These are phyloP conservation scores for Leccinum pachyderme DNA, from an alignment of 1,284 basidiomycete species.

Conservation along the genomic window DNA sequence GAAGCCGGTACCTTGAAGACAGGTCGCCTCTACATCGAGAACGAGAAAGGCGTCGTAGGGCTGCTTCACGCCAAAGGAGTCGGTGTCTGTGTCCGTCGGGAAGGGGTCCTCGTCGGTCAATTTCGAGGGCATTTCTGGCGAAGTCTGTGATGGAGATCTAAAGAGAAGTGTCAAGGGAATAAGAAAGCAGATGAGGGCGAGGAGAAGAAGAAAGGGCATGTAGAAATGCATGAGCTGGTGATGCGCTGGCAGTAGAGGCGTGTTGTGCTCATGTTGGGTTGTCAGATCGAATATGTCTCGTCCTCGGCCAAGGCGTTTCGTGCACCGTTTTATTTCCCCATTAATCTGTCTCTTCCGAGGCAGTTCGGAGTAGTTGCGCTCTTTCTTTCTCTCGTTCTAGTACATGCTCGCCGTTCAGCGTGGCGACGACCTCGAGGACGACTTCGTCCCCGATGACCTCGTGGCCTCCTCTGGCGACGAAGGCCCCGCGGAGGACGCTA, in stretches of 20 bases:
- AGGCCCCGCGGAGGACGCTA: slow-evolving; percentile 39
- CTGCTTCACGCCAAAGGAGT: slow-evolving; percentile 40
- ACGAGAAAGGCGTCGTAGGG: slow-evolving; percentile 72
- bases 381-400: not conserved
- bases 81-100: slow-evolving; percentile 6
- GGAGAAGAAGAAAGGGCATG: slow-evolving; percentile 12
- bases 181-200: slow-evolving; percentile 10
- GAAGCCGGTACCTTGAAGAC: slow-evolving; percentile 60
- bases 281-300: slow-evolving; percentile 4
- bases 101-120: slow-evolving; percentile 7
- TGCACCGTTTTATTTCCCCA: slow-evolving; percentile 8
- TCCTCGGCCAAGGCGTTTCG: not conserved
- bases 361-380: not conserved
- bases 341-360: slow-evolving; percentile 3
- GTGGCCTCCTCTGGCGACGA: slow-evolving; percentile 61
- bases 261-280: slow-evolving; percentile 31
- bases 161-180: slow-evolving; percentile 9
- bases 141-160: not conserved
- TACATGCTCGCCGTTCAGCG: slow-evolving; percentile 23
- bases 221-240: slow-evolving; percentile 7
- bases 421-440: slow-evolving; percentile 80
- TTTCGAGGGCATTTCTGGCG: slow-evolving; percentile 21
- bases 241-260: slow-evolving; percentile 11
- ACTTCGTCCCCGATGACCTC: slow-evolving; percentile 71
- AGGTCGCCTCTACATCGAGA: slow-evolving; percentile 91